phyloP scores from a whole-genome alignment of 2,329 filamentous ascomycete genomes.

The Verticillium tricorpus region DNA sequence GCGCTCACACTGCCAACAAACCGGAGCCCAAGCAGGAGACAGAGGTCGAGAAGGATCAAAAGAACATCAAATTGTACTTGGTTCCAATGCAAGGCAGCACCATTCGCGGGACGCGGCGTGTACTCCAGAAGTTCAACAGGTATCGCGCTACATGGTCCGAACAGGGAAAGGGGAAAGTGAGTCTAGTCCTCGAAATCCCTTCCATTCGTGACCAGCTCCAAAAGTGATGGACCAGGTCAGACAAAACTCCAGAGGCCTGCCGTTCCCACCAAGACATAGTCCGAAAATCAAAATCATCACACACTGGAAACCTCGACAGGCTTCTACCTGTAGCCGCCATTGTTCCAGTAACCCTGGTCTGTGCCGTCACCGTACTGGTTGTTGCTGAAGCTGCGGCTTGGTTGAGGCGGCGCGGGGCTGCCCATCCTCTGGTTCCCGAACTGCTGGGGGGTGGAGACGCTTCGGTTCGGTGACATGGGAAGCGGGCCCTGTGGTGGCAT shows the following conservation, averaged over 20 bases:
- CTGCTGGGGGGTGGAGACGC: conserved; percentile 5
- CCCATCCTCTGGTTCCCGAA: conserved; percentile 9
- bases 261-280: neutral
- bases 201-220: neutral
- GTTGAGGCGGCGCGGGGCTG: conserved; percentile 5
- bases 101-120: neutral
- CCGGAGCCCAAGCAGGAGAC: neutral
- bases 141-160: neutral
- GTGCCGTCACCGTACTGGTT: conserved; percentile 7
- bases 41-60: neutral
- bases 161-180: neutral
- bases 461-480: conserved; percentile 10
- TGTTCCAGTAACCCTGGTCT: conserved; percentile 10
- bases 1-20: neutral
- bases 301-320: neutral
- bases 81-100: neutral
- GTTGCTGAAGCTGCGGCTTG: conserved; percentile 5
- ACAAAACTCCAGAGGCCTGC: neutral
- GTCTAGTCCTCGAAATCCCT: neutral
- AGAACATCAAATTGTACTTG: neutral
- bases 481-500: conserved; percentile 11
- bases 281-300: neutral
- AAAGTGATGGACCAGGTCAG: neutral
- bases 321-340: conserved; percentile 5
- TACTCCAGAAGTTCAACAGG: neutral